Conservation (phyloP, 768 basidiomycete genomes). For the Tulasnella sp. region DNA sequence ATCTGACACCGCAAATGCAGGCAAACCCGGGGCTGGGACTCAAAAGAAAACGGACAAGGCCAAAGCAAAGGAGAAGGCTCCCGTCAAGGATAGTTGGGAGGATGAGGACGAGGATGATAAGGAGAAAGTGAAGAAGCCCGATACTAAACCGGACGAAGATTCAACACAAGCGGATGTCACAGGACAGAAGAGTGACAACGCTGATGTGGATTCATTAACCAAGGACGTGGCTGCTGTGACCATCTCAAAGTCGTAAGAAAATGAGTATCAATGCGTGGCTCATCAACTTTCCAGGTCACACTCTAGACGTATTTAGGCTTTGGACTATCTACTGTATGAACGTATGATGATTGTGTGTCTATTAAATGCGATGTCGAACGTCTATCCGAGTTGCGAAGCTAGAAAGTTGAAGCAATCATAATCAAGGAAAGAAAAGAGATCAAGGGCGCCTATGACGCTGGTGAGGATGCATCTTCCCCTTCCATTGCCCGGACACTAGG, state of each 20-base stretch:
- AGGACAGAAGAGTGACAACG: neutral
- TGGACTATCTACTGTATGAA: neutral
- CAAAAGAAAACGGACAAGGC: conserved; percentile 51
- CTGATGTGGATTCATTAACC: conserved; percentile 24
- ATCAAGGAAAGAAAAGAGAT: neutral
- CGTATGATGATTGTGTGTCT: neutral
- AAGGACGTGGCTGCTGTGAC: conserved; percentile 30
- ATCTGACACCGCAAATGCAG: conserved; percentile 10
- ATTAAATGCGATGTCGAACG: neutral
- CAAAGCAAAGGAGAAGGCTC: conserved; percentile 76
- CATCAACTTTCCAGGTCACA: neutral
- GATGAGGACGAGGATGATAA: conserved; percentile 54
- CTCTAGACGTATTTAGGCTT: too few relatives aligned
- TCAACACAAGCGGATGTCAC: neutral
- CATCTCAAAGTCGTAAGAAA: neutral
- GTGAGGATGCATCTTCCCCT: neutral
- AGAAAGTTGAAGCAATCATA: neutral
- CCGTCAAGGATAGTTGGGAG: conserved; percentile 78
- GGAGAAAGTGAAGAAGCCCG: conserved; percentile 31
- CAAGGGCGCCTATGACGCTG: neutral
- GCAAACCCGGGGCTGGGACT: conserved; percentile 23
- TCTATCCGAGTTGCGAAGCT: neutral
- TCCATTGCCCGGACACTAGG: conserved; percentile 19
- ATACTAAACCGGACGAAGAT: neutral
- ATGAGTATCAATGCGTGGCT: neutral